These are phyloP conservation scores for Spizellomyces punctatus DNA, from an alignment of 192 early-diverging fungal genomes.

Conservation along the genomic window DNA sequence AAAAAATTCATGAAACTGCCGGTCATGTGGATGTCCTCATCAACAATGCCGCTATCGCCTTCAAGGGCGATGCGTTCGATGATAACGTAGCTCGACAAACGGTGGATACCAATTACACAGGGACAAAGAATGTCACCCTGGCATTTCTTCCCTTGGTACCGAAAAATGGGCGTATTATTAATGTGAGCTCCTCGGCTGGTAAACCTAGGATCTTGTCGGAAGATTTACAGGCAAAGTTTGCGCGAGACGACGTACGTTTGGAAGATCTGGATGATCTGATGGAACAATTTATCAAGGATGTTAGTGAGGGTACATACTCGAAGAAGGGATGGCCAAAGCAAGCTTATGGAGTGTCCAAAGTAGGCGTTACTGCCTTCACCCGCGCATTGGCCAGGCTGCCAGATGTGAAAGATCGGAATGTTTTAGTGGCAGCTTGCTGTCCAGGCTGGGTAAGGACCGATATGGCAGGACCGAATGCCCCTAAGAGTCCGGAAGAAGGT, in stretches of 20 bases:
- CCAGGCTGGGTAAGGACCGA: slow-evolving; percentile 24
- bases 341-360: slow-evolving; percentile 20
- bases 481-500: slow-evolving; percentile 2
- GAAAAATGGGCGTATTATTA: slow-evolving; percentile 12
- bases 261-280: slow-evolving; percentile 12
- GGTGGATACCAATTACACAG: slow-evolving; percentile 9
- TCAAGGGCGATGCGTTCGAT: slow-evolving; percentile 12
- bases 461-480: slow-evolving; percentile 16
- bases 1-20: background rate
- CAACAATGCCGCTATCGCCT: slow-evolving; percentile 19
- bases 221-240: slow-evolving; percentile 18
- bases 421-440: slow-evolving; percentile 24
- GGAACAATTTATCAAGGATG: slow-evolving; percentile 15
- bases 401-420: slow-evolving; percentile 1
- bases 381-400: slow-evolving; percentile 8
- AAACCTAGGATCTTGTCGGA: background rate
- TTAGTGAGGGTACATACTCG: slow-evolving; percentile 22
- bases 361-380: slow-evolving; percentile 16
- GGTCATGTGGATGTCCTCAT: slow-evolving; percentile 16
- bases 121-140: background rate
- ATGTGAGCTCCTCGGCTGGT: slow-evolving; percentile 17
- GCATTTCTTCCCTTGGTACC: slow-evolving; percentile 17
- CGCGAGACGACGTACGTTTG: background rate
- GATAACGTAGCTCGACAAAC: slow-evolving; percentile 1
- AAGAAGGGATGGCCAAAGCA: slow-evolving; percentile 25